phyloP scores from a whole-genome alignment of 2,329 filamentous ascomycete genomes.

The Periconia macrospinosa region DNA sequence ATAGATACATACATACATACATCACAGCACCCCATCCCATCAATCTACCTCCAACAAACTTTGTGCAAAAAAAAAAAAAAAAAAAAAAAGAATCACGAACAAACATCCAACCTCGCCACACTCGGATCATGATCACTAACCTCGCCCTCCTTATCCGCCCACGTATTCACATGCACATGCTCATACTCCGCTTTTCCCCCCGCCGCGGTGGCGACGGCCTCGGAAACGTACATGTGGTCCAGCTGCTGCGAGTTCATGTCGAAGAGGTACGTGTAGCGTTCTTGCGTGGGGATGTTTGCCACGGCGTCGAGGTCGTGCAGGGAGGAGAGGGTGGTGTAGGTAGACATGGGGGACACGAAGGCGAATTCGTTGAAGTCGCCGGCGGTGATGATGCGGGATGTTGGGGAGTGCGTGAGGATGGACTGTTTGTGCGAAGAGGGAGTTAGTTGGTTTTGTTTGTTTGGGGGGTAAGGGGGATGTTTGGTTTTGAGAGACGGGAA shows the following conservation, averaged over 20 bases:
- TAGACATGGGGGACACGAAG: conserved; percentile 61
- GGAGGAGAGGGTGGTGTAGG: conserved; percentile 57
- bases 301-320: conserved; percentile 66
- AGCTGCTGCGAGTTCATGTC: conserved; percentile 71
- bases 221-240: conserved; percentile 70
- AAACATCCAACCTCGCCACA: conserved; percentile 65
- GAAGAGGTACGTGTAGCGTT: conserved; percentile 72
- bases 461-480: no score
- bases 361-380: conserved; percentile 76
- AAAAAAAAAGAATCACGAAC: no score
- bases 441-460: conserved; percentile 21
- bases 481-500: no score
- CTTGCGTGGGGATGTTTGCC: conserved; percentile 52
- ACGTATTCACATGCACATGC: conserved; percentile 73
- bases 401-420: conserved; percentile 59
- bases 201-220: conserved; percentile 46
- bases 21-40: no score
- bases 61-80: no score
- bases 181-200: conserved; percentile 55
- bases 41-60: no score
- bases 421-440: conserved; percentile 11
- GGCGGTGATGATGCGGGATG: conserved; percentile 61
- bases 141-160: conserved; percentile 60
- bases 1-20: no score
- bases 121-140: conserved; percentile 72